Evolutionary conservation across 768 basidiomycete genomes (phyloP).

Genomic region (Lentinula lateritia): DNA sequence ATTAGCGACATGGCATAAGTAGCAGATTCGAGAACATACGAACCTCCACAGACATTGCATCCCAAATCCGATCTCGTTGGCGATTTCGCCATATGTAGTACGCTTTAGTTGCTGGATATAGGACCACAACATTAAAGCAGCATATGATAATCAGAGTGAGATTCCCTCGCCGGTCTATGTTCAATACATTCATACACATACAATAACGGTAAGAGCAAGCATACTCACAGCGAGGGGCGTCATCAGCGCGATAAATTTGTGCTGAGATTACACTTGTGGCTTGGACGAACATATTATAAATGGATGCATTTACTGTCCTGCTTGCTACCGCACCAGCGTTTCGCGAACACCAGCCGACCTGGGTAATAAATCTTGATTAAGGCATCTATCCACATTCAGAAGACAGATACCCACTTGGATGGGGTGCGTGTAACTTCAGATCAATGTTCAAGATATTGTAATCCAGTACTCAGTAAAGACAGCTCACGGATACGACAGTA

Average conservation of each 20-base stretch:
- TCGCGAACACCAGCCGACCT: constrained; percentile 55
- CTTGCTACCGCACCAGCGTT: constrained; percentile 57
- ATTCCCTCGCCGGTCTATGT: constrained; percentile 53
- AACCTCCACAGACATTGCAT: constrained; percentile 47
- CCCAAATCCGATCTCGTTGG: constrained; percentile 49
- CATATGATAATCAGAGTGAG: constrained; percentile 46
- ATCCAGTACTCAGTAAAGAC: constrained; percentile 14
- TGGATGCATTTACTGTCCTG: constrained; percentile 52
- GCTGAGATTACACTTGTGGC: constrained; percentile 37
- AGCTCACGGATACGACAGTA: constrained; percentile 39
- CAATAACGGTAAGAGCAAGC: neutral
- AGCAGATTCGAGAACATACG: neutral
- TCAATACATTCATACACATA: neutral
- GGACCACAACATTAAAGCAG: constrained; percentile 40
- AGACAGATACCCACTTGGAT: constrained; percentile 31
- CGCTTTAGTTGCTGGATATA: constrained; percentile 49
- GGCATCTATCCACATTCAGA: neutral
- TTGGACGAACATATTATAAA: constrained; percentile 57
- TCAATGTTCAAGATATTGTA: constrained; percentile 7
- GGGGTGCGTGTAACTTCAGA: constrained; percentile 37
- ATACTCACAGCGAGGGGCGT: constrained; percentile 48
- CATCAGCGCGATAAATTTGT: constrained; percentile 54
- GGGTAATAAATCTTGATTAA: neutral
- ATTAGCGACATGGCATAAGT: neutral
- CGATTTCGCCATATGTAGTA: constrained; percentile 59